Conservation (phyloP, 495 filamentous ascomycete genomes). For the Chaetomium fimeti region DNA sequence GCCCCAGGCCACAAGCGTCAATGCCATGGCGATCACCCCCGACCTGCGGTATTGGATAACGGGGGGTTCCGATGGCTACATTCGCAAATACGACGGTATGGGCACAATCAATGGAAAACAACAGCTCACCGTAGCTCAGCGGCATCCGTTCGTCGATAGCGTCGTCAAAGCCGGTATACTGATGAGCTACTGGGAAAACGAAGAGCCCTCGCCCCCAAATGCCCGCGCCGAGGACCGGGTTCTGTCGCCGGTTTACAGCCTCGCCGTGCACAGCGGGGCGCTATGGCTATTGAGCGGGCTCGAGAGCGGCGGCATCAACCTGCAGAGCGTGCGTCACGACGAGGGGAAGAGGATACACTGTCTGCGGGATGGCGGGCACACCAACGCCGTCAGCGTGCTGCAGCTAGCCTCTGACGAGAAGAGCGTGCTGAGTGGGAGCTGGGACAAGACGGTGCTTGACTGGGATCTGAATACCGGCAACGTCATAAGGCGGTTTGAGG, state of each 20-base stretch:
- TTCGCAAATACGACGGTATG: conserved; percentile 92
- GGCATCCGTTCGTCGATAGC: conserved; percentile 96
- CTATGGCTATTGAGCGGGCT: conserved; percentile 88
- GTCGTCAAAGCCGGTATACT: conserved; percentile 91
- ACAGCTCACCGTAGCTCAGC: conserved; percentile 90
- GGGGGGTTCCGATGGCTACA: conserved; percentile 90
- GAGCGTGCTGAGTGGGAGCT: conserved; percentile 87
- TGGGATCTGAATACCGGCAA: conserved; percentile 94
- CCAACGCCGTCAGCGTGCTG: conserved; percentile 87
- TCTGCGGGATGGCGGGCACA: conserved; percentile 67
- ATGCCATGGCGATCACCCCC: conserved; percentile 84
- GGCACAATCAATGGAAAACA: conserved; percentile 93
- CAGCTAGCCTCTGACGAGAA: conserved; percentile 79
- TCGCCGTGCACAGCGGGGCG: conserved; percentile 85
- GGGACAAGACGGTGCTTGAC: conserved; percentile 90
- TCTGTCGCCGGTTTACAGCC: conserved; percentile 86
- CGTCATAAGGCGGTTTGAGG: conserved; percentile 68
- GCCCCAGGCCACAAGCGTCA: conserved; percentile 93
- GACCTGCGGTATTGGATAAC: conserved; percentile 96
- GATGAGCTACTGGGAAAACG: conserved; percentile 96
- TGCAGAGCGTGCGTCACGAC: conserved; percentile 92
- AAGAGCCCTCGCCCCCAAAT: conserved; percentile 48
- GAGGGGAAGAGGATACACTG: conserved; percentile 84
- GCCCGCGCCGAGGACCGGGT: conserved; percentile 52
- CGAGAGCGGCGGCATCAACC: conserved; percentile 87